A percentile compares a stretch with the other conserved stretches of the same genome.
Evolutionary conservation across 345 rosid species (phyloP).

Genomic region (Camelina hispida): DNA sequence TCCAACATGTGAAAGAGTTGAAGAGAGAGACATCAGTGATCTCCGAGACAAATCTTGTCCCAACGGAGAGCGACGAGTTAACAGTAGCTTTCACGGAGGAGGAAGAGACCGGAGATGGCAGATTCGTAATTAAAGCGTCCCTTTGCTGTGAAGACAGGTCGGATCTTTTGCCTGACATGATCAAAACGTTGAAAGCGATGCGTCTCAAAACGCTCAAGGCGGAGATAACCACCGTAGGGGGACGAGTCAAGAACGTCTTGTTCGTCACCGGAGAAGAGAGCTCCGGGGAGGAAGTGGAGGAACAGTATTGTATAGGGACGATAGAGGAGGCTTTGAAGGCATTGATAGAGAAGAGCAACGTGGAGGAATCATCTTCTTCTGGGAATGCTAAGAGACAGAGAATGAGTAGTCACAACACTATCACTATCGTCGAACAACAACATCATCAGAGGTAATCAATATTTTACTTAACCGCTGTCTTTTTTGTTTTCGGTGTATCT

Average conservation of each 20-base stretch:
- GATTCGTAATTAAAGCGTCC: slow-evolving; percentile 85
- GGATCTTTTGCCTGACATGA: slow-evolving; percentile 87
- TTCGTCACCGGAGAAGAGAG: slow-evolving; percentile 86
- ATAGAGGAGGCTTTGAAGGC: slow-evolving; percentile 92
- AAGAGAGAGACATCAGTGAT: slow-evolving; percentile 79
- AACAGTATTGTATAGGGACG: slow-evolving; percentile 66
- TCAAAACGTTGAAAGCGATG: slow-evolving; percentile 79
- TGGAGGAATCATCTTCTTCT: slow-evolving; percentile 72
- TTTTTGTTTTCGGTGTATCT: slow-evolving; percentile 13
- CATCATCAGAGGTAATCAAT: slow-evolving; percentile 37
- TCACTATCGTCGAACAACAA: slow-evolving; percentile 60
- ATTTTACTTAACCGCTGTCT: not conserved
- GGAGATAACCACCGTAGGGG: slow-evolving; percentile 91
- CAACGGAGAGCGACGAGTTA: slow-evolving; percentile 88
- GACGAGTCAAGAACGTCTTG: slow-evolving; percentile 91
- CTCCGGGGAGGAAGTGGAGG: slow-evolving; percentile 47
- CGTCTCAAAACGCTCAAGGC: slow-evolving; percentile 84
- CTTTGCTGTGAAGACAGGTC: slow-evolving; percentile 94
- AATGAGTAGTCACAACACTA: slow-evolving; percentile 51
- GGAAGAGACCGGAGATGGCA: slow-evolving; percentile 60
- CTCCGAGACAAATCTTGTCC: slow-evolving; percentile 79
- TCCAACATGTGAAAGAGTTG: slow-evolving; percentile 95
- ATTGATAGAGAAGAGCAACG: slow-evolving; percentile 79
- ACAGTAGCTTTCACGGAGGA: slow-evolving; percentile 74
- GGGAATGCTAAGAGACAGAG: slow-evolving; percentile 89